Evolutionary conservation across 2,329 filamentous ascomycete species (phyloP).

Genomic region (Karstenula rhodostoma): DNA sequence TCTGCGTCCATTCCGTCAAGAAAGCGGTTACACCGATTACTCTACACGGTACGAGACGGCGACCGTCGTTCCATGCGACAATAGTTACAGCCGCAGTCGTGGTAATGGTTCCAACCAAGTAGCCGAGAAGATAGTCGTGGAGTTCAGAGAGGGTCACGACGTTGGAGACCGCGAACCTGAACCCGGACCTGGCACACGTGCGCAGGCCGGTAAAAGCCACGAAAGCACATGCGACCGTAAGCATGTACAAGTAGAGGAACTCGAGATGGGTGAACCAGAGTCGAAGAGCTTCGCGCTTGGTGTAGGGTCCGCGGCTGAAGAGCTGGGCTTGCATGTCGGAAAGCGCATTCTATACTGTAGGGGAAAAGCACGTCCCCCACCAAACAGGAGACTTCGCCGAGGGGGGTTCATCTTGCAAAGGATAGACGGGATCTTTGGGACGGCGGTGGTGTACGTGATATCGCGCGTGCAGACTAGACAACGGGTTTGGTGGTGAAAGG

Average conservation of each 20-base stretch:
- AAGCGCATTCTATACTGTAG: background rate
- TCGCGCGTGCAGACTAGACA: background rate
- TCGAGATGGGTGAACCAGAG: background rate
- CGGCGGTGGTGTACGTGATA: background rate
- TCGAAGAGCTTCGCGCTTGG: background rate
- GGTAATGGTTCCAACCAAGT: too few species aligned
- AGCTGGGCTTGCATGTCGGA: background rate
- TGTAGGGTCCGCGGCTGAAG: background rate
- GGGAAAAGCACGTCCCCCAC: too few species aligned
- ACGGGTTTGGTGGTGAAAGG: background rate
- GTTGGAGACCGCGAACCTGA: too few species aligned
- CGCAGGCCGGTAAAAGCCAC: background rate
- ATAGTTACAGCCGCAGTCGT: too few species aligned
- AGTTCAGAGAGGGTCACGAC: too few species aligned
- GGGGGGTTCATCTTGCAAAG: background rate
- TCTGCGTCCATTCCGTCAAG: background rate
- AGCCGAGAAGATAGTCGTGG: too few species aligned
- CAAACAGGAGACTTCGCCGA: background rate
- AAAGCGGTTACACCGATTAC: background rate
- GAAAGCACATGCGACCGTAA: background rate
- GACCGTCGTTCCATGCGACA: too few species aligned
- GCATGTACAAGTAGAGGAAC: background rate
- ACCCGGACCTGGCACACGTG: background rate
- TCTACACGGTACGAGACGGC: background rate
- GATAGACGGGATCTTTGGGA: background rate